A percentile compares a stretch with the other conserved stretches of the same genome.
Conservation (phyloP, 208 protist species). For the Trypanosoma grayi region DNA sequence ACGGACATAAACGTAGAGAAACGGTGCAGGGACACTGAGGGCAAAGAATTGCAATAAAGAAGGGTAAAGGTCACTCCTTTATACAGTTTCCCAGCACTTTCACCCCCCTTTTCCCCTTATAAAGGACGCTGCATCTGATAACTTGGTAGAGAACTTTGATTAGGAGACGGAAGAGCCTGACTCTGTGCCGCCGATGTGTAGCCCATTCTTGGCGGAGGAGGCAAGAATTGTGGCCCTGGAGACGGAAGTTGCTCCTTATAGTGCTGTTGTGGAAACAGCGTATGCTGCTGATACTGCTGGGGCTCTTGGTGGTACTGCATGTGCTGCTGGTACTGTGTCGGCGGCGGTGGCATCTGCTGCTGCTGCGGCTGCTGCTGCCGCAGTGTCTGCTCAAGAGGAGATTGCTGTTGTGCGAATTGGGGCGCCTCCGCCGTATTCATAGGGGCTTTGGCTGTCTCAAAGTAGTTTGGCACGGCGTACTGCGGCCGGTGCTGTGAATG, state of each 20-base stretch:
- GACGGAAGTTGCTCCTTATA: too few species aligned
- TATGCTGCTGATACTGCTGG: too few species aligned
- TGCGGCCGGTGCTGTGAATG: slow-evolving; percentile 27
- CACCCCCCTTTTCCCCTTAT: background rate
- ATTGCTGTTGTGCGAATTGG: background rate
- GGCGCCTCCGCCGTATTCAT: background rate
- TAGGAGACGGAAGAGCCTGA: background rate
- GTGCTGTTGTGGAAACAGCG: too few species aligned
- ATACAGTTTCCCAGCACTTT: background rate
- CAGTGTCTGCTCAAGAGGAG: background rate
- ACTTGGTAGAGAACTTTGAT: background rate
- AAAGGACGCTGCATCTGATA: background rate
- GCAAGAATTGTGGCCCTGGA: background rate
- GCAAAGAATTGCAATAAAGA: too few species aligned
- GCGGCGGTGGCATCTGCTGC: background rate
- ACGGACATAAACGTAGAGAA: too few species aligned
- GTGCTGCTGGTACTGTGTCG: background rate
- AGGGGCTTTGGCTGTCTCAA: slow-evolving; percentile 23
- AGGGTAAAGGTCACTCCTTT: background rate
- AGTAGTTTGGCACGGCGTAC: slow-evolving; percentile 74
- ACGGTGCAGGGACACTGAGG: too few species aligned
- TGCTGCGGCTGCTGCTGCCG: slow-evolving; percentile 2
- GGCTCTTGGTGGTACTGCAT: too few species aligned
- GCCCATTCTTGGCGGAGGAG: background rate
- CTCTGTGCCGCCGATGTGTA: background rate